Evolutionary conservation across 2,329 filamentous ascomycete genomes (phyloP).

Genomic region (Emydomyces testavorans): DNA sequence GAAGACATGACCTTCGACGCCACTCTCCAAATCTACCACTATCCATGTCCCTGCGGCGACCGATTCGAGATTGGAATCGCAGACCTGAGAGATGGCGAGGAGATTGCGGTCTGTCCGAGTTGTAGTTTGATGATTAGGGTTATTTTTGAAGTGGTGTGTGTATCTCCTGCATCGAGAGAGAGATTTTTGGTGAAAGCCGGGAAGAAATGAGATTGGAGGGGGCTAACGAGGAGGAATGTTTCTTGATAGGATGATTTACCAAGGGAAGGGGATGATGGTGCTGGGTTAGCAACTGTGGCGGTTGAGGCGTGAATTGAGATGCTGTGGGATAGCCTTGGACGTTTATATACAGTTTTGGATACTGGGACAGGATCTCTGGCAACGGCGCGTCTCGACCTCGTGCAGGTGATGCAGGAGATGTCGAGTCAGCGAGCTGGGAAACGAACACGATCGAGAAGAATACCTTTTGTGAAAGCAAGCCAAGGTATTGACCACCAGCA

Average conservation of each 20-base stretch:
- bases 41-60: slow-evolving; percentile 95
- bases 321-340: neutral
- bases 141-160: slow-evolving; percentile 71
- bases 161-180: too few relatives aligned
- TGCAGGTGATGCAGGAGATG: too few relatives aligned
- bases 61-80: slow-evolving; percentile 80
- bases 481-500: neutral
- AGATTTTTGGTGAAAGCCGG: too few relatives aligned
- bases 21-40: slow-evolving; percentile 76
- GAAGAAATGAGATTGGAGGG: too few relatives aligned
- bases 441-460: too few relatives aligned
- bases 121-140: slow-evolving; percentile 95
- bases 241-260: slow-evolving; percentile 40
- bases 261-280: slow-evolving; percentile 29
- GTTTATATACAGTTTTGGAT: too few relatives aligned
- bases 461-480: too few relatives aligned
- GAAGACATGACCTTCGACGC: slow-evolving; percentile 93
- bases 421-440: too few relatives aligned
- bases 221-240: neutral
- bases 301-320: slow-evolving; percentile 29
- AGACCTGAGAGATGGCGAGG: slow-evolving; percentile 76
- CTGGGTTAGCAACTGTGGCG: slow-evolving; percentile 25
- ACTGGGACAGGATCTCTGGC: too few relatives aligned
- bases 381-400: too few relatives aligned
- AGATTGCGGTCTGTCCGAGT: slow-evolving; percentile 94